Evolutionary conservation across 2,329 filamentous ascomycete species (phyloP).

Genomic region (Chrysoporthe austroafricana): DNA sequence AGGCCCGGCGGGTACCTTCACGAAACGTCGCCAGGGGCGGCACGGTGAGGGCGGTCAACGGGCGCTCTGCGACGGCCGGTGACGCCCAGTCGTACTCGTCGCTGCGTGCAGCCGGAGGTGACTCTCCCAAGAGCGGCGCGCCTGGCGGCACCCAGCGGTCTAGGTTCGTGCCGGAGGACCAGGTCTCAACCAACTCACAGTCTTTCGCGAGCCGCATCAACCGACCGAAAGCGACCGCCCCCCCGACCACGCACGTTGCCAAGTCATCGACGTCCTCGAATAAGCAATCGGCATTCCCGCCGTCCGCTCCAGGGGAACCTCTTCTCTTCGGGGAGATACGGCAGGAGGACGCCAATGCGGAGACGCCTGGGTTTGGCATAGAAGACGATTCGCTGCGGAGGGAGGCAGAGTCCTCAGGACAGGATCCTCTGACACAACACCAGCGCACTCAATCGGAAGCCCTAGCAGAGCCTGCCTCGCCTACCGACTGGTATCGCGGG

Average conservation of each 20-base stretch:
- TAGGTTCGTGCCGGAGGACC: conserved; percentile 54
- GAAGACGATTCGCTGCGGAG: conserved; percentile 55
- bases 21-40: conserved; percentile 42
- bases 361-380: conserved; percentile 65
- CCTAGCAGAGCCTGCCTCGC: conserved; percentile 64
- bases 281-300: conserved; percentile 39
- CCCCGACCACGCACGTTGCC: conserved; percentile 43
- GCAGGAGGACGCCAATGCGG: conserved; percentile 58
- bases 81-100: conserved; percentile 47
- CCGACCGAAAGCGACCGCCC: conserved; percentile 50
- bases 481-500: conserved; percentile 67
- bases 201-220: conserved; percentile 64
- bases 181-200: conserved; percentile 56
- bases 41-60: conserved; percentile 35
- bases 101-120: conserved; percentile 43
- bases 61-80: conserved; percentile 38
- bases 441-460: conserved; percentile 60
- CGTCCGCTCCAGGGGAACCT: conserved; percentile 46
- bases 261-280: conserved; percentile 38
- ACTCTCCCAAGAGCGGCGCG: conserved; percentile 36
- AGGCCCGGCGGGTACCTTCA: conserved; percentile 40
- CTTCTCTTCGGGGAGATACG: conserved; percentile 78
- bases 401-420: conserved; percentile 73
- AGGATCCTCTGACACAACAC: conserved; percentile 51
- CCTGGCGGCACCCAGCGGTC: conserved; percentile 47